A percentile compares a stretch with the other conserved stretches of the same genome.
Evolutionary conservation across 1,139 yeast genomes (phyloP).

Genomic region (Sugiyamaella grinbergsii): DNA sequence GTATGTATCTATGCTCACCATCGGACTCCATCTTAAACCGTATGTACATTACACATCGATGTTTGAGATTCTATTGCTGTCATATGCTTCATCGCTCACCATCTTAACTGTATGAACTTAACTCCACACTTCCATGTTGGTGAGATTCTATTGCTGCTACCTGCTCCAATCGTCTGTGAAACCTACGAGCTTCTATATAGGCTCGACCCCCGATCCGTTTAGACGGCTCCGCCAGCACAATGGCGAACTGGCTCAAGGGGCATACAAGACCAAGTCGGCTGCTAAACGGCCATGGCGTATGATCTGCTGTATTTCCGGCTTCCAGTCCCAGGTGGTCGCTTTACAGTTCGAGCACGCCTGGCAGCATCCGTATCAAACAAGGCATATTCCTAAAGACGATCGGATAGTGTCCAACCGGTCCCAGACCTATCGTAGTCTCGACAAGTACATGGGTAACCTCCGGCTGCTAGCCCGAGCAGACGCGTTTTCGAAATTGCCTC

Average conservation of each 20-base stretch:
- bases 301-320: slow-evolving; percentile 63
- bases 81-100: no score
- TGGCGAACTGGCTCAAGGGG: slow-evolving; percentile 63
- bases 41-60: no score
- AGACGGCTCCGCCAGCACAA: slow-evolving; percentile 75
- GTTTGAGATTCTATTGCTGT: neutral
- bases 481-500: slow-evolving; percentile 35
- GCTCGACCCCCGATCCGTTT: slow-evolving; percentile 75
- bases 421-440: slow-evolving; percentile 46
- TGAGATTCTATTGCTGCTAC: slow-evolving; percentile 64
- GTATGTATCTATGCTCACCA: no score
- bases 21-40: no score
- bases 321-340: slow-evolving; percentile 70
- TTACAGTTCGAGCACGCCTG: slow-evolving; percentile 74
- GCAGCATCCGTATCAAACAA: slow-evolving; percentile 69
- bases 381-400: slow-evolving; percentile 52
- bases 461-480: slow-evolving; percentile 48
- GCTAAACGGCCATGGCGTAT: slow-evolving; percentile 75
- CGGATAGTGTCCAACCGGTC: slow-evolving; percentile 29
- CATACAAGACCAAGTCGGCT: slow-evolving; percentile 58
- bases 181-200: slow-evolving; percentile 64
- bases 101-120: no score
- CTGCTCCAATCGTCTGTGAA: slow-evolving; percentile 60
- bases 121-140: neutral
- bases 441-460: slow-evolving; percentile 55